A percentile compares a stretch with the other conserved stretches of the same genome.
Evolutionary conservation across 108 stramenopile species (phyloP).

Genomic region (Pseudonitzschia multiseries): DNA sequence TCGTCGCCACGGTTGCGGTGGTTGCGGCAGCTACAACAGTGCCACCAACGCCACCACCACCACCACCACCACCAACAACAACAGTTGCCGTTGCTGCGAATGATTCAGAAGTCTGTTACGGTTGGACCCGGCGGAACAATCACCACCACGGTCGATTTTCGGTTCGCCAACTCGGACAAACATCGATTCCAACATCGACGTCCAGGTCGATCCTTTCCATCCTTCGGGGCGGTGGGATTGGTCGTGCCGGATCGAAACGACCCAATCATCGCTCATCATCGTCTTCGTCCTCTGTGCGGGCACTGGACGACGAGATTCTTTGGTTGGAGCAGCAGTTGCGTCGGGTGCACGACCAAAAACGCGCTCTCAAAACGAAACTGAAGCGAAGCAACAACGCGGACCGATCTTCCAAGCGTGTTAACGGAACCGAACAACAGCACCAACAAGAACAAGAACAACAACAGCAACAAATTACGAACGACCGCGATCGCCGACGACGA

Average conservation of each 20-base stretch:
- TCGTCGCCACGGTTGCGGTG: too few relatives aligned
- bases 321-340: constrained; percentile 33
- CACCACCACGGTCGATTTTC: too few relatives aligned
- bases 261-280: too few relatives aligned
- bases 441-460: constrained; percentile 12
- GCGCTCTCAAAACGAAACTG: not conserved
- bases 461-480: not conserved
- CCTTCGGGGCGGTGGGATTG: too few relatives aligned
- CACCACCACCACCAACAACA: too few relatives aligned
- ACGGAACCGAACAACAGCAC: not conserved
- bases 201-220: too few relatives aligned
- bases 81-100: not conserved
- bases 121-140: too few relatives aligned
- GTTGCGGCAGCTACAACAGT: too few relatives aligned
- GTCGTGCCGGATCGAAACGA: too few relatives aligned
- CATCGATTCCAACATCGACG: too few relatives aligned
- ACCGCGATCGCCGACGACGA: not conserved
- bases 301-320: constrained; percentile 29
- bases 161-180: too few relatives aligned
- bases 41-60: too few relatives aligned
- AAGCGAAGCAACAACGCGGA: not conserved
- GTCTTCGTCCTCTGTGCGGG: constrained; percentile 3
- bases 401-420: not conserved
- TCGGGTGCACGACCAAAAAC: constrained; percentile 20
- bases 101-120: not conserved